Evolutionary conservation across 441 rosid genomes (phyloP), one percentile per base, ranked within the genome.

Genomic region (Croton setiger): DNA sequence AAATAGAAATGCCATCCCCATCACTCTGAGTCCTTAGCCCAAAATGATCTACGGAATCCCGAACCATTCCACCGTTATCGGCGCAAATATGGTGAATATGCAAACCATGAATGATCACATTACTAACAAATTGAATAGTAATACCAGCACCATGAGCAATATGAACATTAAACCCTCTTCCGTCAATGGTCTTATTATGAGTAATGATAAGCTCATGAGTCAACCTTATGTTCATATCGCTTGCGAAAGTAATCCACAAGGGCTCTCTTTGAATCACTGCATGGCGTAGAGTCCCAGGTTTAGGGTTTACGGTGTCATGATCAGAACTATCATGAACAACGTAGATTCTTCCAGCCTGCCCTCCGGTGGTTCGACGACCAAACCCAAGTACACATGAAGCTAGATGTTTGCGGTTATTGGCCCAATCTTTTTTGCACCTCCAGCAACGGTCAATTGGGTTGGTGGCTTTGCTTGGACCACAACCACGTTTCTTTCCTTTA

Each of bases 311-410:
- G 1, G 81, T 84, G 45, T 92, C 82, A 17, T 84, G 74, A 57
- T 92, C 98, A 0, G 92, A 74, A 7, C 84, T 82, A 66, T 92
- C 93, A 0, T 90, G 88, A 3, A 92, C 96, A 2, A 88, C 69
- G 74, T 92, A 92, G 36, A 84, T 75, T 70, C 76, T 76, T 21
- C 97, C 98, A 0, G 76, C 84, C 79, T 79, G 81, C 51, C 98
- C 98, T 27, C 98, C 98, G 3, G 80, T 76, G 0, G 98, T 87
- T 37, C 82, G 79, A 55, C 87, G 90, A 21, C 98, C 98, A 65
- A 92, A 92, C 37, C 98, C 98, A 23, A 90, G 87, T 2, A 81
- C 91, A 61, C 98, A 92, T 67, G 81, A 88, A 20, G 95, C 98
- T 6, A 92, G 84, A 3, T 72, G 47, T 57, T 86, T 81, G 0